phyloP scores from a whole-genome alignment of 148 eudicot genomes.

The Amaranthus hypochondriacus region DNA sequence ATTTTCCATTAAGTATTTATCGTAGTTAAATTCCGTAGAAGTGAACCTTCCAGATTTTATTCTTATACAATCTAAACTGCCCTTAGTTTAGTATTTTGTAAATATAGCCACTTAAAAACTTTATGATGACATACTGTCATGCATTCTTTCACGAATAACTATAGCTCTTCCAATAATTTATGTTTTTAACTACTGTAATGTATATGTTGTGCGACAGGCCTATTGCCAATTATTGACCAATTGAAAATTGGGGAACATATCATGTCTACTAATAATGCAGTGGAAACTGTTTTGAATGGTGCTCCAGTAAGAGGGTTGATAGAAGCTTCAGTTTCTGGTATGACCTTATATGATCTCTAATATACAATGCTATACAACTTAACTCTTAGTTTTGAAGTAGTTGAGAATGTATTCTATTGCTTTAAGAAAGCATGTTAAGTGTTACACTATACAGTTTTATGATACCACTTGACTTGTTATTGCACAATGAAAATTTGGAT shows the following conservation, averaged over 20 bases:
- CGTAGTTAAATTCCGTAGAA: no score
- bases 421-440: neutral
- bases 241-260: conserved; percentile 44
- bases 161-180: conserved; percentile 1
- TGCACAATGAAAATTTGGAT: no score
- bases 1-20: no score
- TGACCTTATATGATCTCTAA: conserved; percentile 12
- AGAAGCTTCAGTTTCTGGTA: conserved; percentile 74
- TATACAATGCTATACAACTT: neutral
- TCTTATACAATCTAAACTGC: neutral
- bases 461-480: no score
- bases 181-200: neutral
- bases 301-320: conserved; percentile 45
- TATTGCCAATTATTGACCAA: conserved; percentile 69
- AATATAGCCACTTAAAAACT: neutral
- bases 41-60: neutral
- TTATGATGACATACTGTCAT: neutral
- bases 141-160: neutral
- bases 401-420: neutral
- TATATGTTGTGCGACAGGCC: conserved; percentile 40
- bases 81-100: neutral
- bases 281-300: conserved; percentile 32
- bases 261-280: conserved; percentile 40
- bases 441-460: no score
- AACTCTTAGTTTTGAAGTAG: neutral